Evolutionary conservation across 208 protist genomes (phyloP).

Genomic region (Balamuthia mandrillaris): DNA sequence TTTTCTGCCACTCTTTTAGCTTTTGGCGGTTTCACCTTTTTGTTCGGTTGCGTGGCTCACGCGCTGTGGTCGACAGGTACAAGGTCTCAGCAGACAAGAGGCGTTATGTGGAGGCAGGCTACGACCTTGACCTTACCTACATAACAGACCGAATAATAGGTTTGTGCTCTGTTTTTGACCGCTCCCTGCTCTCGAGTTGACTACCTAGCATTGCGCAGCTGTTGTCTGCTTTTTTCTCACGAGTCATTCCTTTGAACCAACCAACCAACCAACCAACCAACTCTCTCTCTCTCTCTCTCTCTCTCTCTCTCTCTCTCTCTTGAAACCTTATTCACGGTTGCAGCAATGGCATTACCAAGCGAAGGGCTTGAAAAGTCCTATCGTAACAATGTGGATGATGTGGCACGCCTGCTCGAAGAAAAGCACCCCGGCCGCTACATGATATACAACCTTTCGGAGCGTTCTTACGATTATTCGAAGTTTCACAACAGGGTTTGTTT

Average conservation of each 20-base stretch:
- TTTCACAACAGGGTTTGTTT: constrained; percentile 30
- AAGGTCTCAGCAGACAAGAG: constrained; percentile 77
- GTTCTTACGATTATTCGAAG: constrained; percentile 45
- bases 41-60: too few relatives aligned
- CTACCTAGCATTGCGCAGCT: too few relatives aligned
- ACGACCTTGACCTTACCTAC: constrained; percentile 88
- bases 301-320: too few relatives aligned
- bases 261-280: too few relatives aligned
- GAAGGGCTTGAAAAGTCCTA: constrained; percentile 43
- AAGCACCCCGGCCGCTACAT: constrained; percentile 40
- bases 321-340: neutral
- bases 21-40: too few relatives aligned
- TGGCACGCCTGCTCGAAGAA: constrained; percentile 34
- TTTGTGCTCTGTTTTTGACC: too few relatives aligned
- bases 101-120: constrained; percentile 75
- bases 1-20: too few relatives aligned
- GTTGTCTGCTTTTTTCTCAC: too few relatives aligned
- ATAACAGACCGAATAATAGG: constrained; percentile 71
- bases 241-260: too few relatives aligned
- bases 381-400: constrained; percentile 50
- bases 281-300: too few relatives aligned
- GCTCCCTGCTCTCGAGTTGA: too few relatives aligned
- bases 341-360: constrained; percentile 53
- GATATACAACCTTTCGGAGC: constrained; percentile 51
- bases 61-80: too few relatives aligned